Evolutionary conservation across 2,329 filamentous ascomycete species (phyloP).

Genomic region (Plenodomus lindquistii): DNA sequence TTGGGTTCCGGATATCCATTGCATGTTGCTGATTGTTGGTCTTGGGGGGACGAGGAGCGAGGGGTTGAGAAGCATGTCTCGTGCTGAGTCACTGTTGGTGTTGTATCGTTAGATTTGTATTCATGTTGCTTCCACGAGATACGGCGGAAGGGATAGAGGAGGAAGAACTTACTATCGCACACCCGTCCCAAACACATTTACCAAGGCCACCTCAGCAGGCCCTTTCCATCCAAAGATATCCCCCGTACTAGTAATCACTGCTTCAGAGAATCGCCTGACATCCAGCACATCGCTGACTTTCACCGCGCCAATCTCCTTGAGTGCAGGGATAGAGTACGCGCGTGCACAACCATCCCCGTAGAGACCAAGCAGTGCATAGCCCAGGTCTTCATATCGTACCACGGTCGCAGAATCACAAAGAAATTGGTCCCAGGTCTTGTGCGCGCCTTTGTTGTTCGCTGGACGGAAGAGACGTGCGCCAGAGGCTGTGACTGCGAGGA

Average conservation of each 20-base stretch:
- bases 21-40: constrained; percentile 90
- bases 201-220: constrained; percentile 78
- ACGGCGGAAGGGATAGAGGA: not conserved
- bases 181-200: constrained; percentile 84
- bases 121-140: too few relatives aligned
- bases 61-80: constrained; percentile 81
- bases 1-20: constrained; percentile 96
- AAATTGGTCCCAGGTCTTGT: constrained; percentile 82
- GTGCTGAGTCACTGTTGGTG: constrained; percentile 50
- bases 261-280: constrained; percentile 68
- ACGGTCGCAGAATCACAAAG: constrained; percentile 82
- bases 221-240: constrained; percentile 88
- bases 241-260: constrained; percentile 74
- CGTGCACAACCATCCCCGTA: constrained; percentile 82
- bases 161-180: constrained; percentile 58
- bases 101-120: too few relatives aligned
- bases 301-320: constrained; percentile 79
- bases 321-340: constrained; percentile 81
- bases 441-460: constrained; percentile 82
- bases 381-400: constrained; percentile 72
- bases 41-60: constrained; percentile 73
- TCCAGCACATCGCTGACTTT: constrained; percentile 71
- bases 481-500: constrained; percentile 74
- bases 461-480: constrained; percentile 90
- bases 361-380: constrained; percentile 78